A percentile compares a stretch with the other conserved stretches of the same genome.
phyloP scores from a whole-genome alignment of 2,329 filamentous ascomycete species.

The Aspergillus fumigatiaffinis region DNA sequence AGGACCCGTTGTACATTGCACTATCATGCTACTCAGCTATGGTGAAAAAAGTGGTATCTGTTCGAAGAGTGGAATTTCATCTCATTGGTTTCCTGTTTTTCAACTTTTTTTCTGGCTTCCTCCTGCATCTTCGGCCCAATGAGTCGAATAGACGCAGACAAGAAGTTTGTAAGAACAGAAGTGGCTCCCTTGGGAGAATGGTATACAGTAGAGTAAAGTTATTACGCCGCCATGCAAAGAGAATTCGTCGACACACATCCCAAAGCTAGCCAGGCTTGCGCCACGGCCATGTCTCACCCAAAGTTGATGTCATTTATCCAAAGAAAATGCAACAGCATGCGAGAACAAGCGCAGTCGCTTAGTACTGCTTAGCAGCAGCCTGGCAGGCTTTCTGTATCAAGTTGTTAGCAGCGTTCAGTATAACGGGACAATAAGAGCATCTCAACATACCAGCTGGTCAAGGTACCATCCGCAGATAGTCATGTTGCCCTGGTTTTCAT shows the following conservation, averaged over 20 bases:
- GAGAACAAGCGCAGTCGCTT: conserved; percentile 26
- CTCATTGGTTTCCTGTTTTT: conserved; percentile 4
- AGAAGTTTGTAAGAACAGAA: conserved; percentile 4
- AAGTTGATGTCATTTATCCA: not conserved
- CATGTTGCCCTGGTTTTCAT: conserved; percentile 90
- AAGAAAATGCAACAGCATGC: conserved; percentile 4
- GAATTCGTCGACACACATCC: conserved; percentile 2
- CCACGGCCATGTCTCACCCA: not conserved
- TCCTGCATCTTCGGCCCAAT: not conserved
- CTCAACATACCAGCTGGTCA: conserved; percentile 69
- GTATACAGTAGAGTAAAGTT: conserved; percentile 13
- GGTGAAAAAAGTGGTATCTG: not conserved
- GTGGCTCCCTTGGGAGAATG: conserved; percentile 2
- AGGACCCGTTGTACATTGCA: not conserved
- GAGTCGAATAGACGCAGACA: conserved; percentile 2
- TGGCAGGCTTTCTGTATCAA: conserved; percentile 70
- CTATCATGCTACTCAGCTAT: not conserved
- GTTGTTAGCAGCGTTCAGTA: conserved; percentile 22
- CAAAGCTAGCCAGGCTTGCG: not conserved
- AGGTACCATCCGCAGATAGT: conserved; percentile 97
- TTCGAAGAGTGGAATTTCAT: conserved; percentile 15
- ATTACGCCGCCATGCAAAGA: conserved; percentile 22
- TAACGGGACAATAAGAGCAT: not conserved
- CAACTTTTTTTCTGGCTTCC: conserved; percentile 7
- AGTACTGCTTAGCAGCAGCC: conserved; percentile 69